Evolutionary conservation across 1,139 yeast genomes (phyloP), one percentile per base, ranked within the genome.

Genomic region (Yamadazyma aaseri): DNA sequence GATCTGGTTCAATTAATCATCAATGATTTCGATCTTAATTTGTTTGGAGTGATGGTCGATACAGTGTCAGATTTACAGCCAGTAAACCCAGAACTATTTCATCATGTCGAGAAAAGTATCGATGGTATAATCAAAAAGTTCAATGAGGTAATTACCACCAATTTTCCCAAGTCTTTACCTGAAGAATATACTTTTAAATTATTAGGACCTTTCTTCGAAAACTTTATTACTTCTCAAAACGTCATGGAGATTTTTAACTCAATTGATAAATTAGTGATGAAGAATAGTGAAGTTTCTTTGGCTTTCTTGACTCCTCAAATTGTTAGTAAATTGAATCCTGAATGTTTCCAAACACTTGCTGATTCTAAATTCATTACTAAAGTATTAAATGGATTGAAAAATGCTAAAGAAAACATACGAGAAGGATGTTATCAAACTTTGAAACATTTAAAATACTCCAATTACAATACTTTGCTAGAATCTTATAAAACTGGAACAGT

Each of bases 261-360:
- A 12, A 53, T 90, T 33, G 92, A 86, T 46, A 89, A 86, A 53
- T 76, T 94, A 1, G 71, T 84, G 32, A 67, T 92, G 50, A 76
- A 97, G 55, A 79, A 96, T 3, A 85, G 97, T 0, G 97, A 89
- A 53, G 60, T 68, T 23, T 75, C 87, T 0, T 73, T 86, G 44
- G 71, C 72, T 6, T 50, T 64, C 21, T 59, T 81, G 11, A 51
- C 78, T 14, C 81, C 83, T 0, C 60, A 67, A 2, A 52, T 86
- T 16, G 63, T 79, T 33, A 36, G 47, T 3, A 54, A 65, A 21
- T 41, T 79, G 2, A 11, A 23, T 11, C 41, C 64, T 4, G 42
- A 58, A 20, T 21, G 38, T 40, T 2, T 35, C 44, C 12, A 38
- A 49, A 15, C 21, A 17, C 35, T 60, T 6, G 45, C 54, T 11